phyloP scores from a whole-genome alignment of 352 stramenopile species.

The Phytophthora colocasiae region DNA sequence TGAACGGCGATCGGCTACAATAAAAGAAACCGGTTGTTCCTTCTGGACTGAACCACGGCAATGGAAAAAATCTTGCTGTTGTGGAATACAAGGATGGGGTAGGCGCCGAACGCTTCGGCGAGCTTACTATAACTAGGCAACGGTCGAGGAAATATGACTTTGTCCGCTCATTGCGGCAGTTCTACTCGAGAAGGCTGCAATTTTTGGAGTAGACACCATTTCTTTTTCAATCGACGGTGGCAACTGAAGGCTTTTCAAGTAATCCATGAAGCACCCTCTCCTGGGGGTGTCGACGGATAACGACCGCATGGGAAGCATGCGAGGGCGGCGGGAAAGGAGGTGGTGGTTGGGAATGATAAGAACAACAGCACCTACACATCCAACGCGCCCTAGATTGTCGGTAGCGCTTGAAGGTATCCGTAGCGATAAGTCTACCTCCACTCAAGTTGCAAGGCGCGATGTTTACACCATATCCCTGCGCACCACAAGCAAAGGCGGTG shows the following conservation, averaged over 20 bases:
- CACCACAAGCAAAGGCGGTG: too few relatives aligned
- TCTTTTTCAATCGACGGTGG: constrained; percentile 25
- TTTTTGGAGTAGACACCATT: constrained; percentile 27
- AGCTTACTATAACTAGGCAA: constrained; percentile 4
- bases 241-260: constrained; percentile 27
- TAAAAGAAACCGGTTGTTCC: too few relatives aligned
- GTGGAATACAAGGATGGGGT: too few relatives aligned
- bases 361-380: constrained; percentile 44
- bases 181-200: constrained; percentile 9
- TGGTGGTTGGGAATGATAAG: constrained; percentile 40
- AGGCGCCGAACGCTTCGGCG: too few relatives aligned
- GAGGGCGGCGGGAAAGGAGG: constrained; percentile 2
- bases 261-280: constrained; percentile 21
- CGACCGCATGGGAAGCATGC: too few relatives aligned
- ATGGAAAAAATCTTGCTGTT: too few relatives aligned
- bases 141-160: constrained; percentile 23
- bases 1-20: too few relatives aligned
- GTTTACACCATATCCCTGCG: too few relatives aligned
- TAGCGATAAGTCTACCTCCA: too few relatives aligned
- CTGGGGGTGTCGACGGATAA: constrained; percentile 21
- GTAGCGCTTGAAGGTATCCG: constrained; percentile 13
- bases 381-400: constrained; percentile 41
- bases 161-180: constrained; percentile 4
- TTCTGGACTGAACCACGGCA: too few relatives aligned
- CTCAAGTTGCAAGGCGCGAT: background rate